A percentile compares a stretch with the other conserved stretches of the same genome.
These are phyloP conservation scores for Aspergillus vadensis DNA, from an alignment of 2,329 filamentous ascomycete species.

Conservation along the genomic window DNA sequence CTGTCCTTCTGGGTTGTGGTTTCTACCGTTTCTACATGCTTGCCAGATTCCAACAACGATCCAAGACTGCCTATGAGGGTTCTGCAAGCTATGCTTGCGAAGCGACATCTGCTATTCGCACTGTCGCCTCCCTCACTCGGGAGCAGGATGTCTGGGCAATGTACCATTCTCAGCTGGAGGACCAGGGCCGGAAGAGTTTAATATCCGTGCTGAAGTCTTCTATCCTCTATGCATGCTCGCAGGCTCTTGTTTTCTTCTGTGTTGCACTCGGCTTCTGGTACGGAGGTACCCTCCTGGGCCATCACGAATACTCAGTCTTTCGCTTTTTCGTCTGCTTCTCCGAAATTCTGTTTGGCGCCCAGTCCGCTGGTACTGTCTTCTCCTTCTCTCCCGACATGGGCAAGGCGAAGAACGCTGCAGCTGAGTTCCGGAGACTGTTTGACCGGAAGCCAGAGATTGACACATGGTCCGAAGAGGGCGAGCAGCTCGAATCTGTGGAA, in stretches of 20 bases:
- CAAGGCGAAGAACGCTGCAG: conserved; percentile 83
- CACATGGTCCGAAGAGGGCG: conserved; percentile 73
- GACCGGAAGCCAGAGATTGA: conserved; percentile 82
- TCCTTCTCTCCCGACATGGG: conserved; percentile 90
- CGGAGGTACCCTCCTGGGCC: conserved; percentile 73
- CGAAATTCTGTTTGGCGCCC: conserved; percentile 84
- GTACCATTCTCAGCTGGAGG: conserved; percentile 68
- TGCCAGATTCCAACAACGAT: conserved; percentile 73
- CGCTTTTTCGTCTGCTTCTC: conserved; percentile 93
- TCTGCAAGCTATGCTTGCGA: conserved; percentile 90
- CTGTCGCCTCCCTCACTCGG: conserved; percentile 85
- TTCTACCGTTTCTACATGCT: conserved; percentile 86
- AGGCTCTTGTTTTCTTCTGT: conserved; percentile 80
- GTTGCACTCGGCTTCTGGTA: conserved; percentile 94
- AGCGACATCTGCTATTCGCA: conserved; percentile 89
- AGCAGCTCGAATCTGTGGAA: conserved; percentile 63
- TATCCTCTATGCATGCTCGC: conserved; percentile 77
- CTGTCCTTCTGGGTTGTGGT: conserved; percentile 75
- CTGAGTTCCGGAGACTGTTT: conserved; percentile 78
- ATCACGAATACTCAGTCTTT: conserved; percentile 72
- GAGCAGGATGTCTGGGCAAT: conserved; percentile 75
- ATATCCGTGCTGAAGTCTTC: conserved; percentile 76
- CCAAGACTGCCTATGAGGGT: conserved; percentile 75
- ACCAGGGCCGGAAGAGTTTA: conserved; percentile 68
- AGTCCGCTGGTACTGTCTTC: conserved; percentile 87